Base-by-base conservation (phyloP, 345 rosid species). In the Euphorbia tirucalli region DNA sequence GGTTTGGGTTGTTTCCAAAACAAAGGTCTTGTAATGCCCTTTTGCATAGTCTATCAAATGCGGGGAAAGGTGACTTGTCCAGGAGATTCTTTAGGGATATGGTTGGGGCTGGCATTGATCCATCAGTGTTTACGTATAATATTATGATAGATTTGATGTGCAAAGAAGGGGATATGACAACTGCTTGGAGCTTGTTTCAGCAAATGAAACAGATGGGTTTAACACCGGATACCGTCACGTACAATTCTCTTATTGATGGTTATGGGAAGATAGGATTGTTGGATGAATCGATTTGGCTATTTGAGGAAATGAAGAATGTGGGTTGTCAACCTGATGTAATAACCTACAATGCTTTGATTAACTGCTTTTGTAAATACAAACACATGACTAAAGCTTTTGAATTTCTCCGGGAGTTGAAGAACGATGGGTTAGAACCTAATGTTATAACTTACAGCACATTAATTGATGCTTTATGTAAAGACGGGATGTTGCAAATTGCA, bases 161-260 rank as follows among this genome's bases (percentile, higher is more conserved):
- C 74, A 90, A 88, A 84, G 92, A 84, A 80, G 85, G 93, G 19
- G 85, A 87, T 74, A 3, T 85, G 68, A 79, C 67, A 64, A 66
- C 78, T 71, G 91, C 89, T 21, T 78, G 76, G 71, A 35, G 76
- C 41, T 77, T 86, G 73, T 85, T 88, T 72, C 76, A 71, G n/a
- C 82, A 85, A 71, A 87, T 90, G 89, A 90, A 84, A 78, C 77
- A 68, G 74, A 58, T 70, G 78, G 85, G 89, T 25, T 66, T 87
- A 71, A 66, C 74, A 30, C 91, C 93, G 2, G 96, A 90, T 70
- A 78, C 83, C 69, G 93, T 90, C 18, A 90, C 93, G 0, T 90
- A 90, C 74, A 90, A 90, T 50, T 74, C 93, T 57, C 83, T 90
- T 70, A 82, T 90, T 72, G 89, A 87, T 79, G 93, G 96, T 28